These are phyloP conservation scores for Sequoiadendron giganteum DNA, from an alignment of 75 land plant genomes.

Conservation along the genomic window DNA sequence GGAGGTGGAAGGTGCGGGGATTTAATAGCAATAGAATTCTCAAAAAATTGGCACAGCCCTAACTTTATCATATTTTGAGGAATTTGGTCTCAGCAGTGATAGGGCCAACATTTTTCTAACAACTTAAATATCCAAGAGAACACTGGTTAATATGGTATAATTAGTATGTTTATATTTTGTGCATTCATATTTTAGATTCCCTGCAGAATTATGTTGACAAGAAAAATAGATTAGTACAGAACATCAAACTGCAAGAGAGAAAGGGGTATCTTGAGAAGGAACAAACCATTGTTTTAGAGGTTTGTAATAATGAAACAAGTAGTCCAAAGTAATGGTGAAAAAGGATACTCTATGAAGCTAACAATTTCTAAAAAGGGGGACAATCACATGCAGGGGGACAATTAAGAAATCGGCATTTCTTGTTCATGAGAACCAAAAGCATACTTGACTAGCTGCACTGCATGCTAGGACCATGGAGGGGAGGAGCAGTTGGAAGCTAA, in stretches of 20 bases:
- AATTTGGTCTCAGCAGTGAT: too few species aligned
- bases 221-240: not conserved
- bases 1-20: too few species aligned
- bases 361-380: not conserved
- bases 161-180: too few species aligned
- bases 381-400: too few species aligned
- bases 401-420: not conserved
- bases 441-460: not conserved
- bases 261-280: not conserved
- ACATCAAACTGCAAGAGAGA: not conserved
- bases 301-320: not conserved
- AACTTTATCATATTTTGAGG: too few species aligned
- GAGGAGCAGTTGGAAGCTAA: not conserved
- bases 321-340: not conserved
- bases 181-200: too few species aligned
- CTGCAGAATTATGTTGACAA: not conserved
- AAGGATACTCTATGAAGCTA: not conserved
- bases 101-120: too few species aligned
- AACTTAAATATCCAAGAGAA: too few species aligned
- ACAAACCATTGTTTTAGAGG: not conserved
- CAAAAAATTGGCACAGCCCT: too few species aligned
- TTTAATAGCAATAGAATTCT: too few species aligned
- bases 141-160: too few species aligned
- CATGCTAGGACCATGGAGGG: not conserved
- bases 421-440: not conserved